These are phyloP conservation scores for Microstegium vimineum DNA, from an alignment of 176 grass and related monocot species.

Conservation along the genomic window DNA sequence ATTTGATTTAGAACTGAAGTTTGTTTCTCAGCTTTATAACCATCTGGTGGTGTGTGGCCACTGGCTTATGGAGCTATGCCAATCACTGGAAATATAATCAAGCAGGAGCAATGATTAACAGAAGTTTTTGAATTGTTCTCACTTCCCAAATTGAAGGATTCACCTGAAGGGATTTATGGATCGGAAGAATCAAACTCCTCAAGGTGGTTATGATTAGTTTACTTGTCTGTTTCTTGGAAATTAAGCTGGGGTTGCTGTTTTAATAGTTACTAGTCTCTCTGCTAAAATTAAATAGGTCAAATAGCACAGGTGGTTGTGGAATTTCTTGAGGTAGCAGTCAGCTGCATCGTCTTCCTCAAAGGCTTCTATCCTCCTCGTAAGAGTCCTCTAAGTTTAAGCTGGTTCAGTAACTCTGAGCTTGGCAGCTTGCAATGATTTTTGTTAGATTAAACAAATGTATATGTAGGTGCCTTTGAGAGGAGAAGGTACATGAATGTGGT, in stretches of 20 bases:
- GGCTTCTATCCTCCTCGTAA: slow-evolving; percentile 82
- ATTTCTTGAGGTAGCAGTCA: slow-evolving; percentile 91
- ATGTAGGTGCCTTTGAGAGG: slow-evolving; percentile 86
- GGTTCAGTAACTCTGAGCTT: not conserved
- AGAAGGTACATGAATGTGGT: slow-evolving; percentile 99
- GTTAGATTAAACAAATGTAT: slow-evolving; percentile 34
- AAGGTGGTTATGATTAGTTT: slow-evolving; percentile 38
- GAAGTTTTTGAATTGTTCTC: not conserved
- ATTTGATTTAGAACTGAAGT: slow-evolving; percentile 21
- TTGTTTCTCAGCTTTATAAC: slow-evolving; percentile 14
- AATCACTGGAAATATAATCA: slow-evolving; percentile 9
- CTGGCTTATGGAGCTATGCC: not conserved
- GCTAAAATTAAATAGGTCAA: slow-evolving; percentile 47
- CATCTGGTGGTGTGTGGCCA: not conserved
- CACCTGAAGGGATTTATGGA: slow-evolving; percentile 45
- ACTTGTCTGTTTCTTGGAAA: not conserved
- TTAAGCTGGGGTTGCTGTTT: slow-evolving; percentile 4
- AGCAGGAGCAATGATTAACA: not conserved
- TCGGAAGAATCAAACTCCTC: slow-evolving; percentile 71
- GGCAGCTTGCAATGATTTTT: not conserved
- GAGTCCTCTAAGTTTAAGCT: slow-evolving; percentile 10
- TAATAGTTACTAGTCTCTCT: not conserved
- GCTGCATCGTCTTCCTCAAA: slow-evolving; percentile 92
- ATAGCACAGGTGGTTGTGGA: slow-evolving; percentile 76
- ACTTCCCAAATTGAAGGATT: slow-evolving; percentile 1